Evolutionary conservation across 2,329 filamentous ascomycete species (phyloP), one percentile per base, ranked within the genome.

Genomic region (Cercospora sojina): DNA sequence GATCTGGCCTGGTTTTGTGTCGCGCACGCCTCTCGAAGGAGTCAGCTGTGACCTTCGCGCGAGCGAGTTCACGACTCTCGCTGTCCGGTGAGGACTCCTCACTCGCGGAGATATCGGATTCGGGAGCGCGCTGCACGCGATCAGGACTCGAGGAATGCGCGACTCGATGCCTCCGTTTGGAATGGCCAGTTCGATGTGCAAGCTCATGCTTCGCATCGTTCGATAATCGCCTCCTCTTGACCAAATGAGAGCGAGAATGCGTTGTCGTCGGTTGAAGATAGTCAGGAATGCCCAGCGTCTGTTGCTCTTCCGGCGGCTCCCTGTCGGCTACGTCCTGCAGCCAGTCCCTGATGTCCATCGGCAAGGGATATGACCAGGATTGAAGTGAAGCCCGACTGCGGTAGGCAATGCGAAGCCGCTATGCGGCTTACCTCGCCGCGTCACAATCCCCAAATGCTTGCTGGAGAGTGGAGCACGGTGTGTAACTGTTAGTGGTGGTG

Each of bases 301-400:
- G 69, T 43, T 73, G 69, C 59, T 69, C 64, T 43, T 71, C 75
- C 59, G 75, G 72, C 63, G 74, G 71, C 64, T 75, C 73, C 66
- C 77, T 74, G 58, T 77, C 75, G 63, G 74, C 77, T 7, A 78
- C 82, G 63, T 79, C 75, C 60, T 79, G 76, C 56, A 83, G 76
- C 82, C 82, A 83, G 69, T 74, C 77, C 57, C 73, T 73, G 68
- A 83, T 80, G 68, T 83, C 79, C 81, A 83, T 83, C 64, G 64
- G 67, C 57, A 63, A 66, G 63, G 62, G 55, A 47, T 20, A 38
- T 29, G 55, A 57, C 66, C 63, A 62, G 64, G 60, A 51, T 64
- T n/a, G 56, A 56, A 55, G 59, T 41, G 32, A 57, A 62, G 59
- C 53, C 59, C 43, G 64, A 35, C 38, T 35, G 5, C 59, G 59